Evolutionary conservation across 2,329 filamentous ascomycete genomes (phyloP).

Genomic region (Cladophialophora exuberans): DNA sequence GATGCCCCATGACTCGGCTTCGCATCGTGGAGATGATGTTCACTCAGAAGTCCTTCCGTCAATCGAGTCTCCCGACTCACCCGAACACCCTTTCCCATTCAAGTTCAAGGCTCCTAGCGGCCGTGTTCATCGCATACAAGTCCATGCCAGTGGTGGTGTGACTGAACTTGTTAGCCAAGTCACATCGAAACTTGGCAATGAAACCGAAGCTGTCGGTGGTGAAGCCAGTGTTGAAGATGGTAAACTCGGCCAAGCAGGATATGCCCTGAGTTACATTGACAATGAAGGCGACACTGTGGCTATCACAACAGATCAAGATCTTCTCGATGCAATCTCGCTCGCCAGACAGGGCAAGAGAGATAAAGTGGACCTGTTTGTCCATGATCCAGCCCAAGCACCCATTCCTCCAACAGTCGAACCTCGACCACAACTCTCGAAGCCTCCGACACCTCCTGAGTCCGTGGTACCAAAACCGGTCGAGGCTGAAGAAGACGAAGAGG

Average conservation of each 20-base stretch:
- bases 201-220: constrained; percentile 83
- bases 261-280: constrained; percentile 92
- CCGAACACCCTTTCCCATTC: constrained; percentile 77
- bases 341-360: constrained; percentile 77
- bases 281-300: constrained; percentile 96
- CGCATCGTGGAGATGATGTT: constrained; percentile 81
- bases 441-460: constrained; percentile 58
- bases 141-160: constrained; percentile 78
- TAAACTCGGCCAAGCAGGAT: constrained; percentile 74
- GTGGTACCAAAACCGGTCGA: constrained; percentile 52
- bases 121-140: constrained; percentile 88
- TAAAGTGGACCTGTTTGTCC: constrained; percentile 96
- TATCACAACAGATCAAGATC: constrained; percentile 92
- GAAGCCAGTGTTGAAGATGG: constrained; percentile 77
- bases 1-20: constrained; percentile 90
- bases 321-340: constrained; percentile 84
- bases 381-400: constrained; percentile 88
- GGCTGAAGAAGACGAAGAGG: constrained; percentile 60
- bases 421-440: constrained; percentile 55
- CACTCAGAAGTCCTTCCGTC: constrained; percentile 62
- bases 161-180: constrained; percentile 77
- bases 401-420: constrained; percentile 67
- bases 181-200: constrained; percentile 78
- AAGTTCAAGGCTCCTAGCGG: constrained; percentile 98
- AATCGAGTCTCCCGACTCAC: constrained; percentile 64